Evolutionary conservation across 1,284 basidiomycete genomes (phyloP).

Genomic region (Dichomitus squalens): DNA sequence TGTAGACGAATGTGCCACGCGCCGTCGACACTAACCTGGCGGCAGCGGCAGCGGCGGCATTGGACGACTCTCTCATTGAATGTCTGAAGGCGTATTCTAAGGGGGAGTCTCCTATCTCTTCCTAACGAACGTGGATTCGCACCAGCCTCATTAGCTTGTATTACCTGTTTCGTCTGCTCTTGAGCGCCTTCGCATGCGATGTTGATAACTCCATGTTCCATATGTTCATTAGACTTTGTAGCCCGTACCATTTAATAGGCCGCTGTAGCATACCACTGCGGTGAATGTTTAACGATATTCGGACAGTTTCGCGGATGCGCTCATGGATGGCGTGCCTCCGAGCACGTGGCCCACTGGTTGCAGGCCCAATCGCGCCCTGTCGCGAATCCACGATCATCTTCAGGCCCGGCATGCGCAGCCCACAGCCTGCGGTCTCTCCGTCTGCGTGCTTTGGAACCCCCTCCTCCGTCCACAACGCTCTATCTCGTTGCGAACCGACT

Average conservation of each 20-base stretch:
- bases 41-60: not conserved
- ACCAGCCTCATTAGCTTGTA: not conserved
- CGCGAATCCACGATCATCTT: not conserved
- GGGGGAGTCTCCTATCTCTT: not conserved
- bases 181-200: not conserved
- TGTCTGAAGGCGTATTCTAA: not conserved
- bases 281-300: not conserved
- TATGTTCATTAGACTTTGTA: not conserved
- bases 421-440: not conserved
- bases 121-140: not conserved
- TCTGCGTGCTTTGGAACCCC: not conserved
- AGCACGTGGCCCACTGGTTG: no score
- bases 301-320: no score
- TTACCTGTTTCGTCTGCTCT: not conserved
- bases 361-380: no score
- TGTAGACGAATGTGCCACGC: not conserved
- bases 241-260: not conserved
- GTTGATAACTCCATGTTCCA: not conserved
- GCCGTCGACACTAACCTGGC: not conserved
- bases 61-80: conserved; percentile 1
- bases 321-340: not conserved
- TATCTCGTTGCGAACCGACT: no score
- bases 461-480: not conserved
- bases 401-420: not conserved
- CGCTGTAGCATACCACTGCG: not conserved